A percentile compares a stretch with the other conserved stretches of the same genome.
Evolutionary conservation across 169 alveolate species (phyloP).

Genomic region (Cystoisospora suis): DNA sequence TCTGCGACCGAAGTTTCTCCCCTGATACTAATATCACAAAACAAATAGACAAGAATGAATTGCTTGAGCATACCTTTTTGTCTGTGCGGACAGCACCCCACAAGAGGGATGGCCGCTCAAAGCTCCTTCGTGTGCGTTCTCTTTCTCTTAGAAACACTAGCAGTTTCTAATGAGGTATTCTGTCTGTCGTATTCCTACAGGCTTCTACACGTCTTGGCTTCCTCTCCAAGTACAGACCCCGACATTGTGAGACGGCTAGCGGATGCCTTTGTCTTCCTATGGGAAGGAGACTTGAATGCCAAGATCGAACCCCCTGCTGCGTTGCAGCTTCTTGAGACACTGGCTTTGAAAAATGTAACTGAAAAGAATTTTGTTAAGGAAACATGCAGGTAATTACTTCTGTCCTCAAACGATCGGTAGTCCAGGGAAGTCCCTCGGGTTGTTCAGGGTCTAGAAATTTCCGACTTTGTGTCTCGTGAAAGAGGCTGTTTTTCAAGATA

Average conservation of each 20-base stretch:
- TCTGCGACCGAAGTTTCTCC: too few species aligned
- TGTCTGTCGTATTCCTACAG: background rate
- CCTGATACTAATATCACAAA: too few species aligned
- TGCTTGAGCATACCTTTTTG: too few species aligned
- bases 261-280: conserved; percentile 30
- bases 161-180: background rate
- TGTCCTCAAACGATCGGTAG: too few species aligned
- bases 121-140: background rate
- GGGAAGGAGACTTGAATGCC: conserved; percentile 24
- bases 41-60: too few species aligned
- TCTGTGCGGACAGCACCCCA: too few species aligned
- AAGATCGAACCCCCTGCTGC: background rate
- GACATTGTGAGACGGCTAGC: background rate
- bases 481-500: too few species aligned
- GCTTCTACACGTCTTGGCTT: background rate
- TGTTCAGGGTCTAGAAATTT: too few species aligned
- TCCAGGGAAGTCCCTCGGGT: too few species aligned
- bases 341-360: background rate
- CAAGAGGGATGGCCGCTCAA: too few species aligned
- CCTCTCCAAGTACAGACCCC: background rate
- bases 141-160: background rate
- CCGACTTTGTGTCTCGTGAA: too few species aligned
- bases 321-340: conserved; percentile 28
- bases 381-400: background rate
- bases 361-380: background rate